Base-by-base conservation (phyloP, 768 basidiomycete species). In the Pholiota microspora region DNA sequence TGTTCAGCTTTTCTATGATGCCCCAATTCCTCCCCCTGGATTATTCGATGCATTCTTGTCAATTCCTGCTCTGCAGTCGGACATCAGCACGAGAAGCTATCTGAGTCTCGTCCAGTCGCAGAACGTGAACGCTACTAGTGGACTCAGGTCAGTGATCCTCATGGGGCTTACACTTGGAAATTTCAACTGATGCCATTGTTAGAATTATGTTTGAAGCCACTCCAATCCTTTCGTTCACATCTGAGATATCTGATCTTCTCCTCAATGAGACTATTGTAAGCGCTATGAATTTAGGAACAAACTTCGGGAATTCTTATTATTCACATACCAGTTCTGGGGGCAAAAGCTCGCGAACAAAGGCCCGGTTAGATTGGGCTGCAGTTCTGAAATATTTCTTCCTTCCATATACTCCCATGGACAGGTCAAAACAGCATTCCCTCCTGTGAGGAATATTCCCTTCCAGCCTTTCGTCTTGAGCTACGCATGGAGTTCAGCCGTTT, bases 1-100 rank as follows among this genome's bases (percentile, higher is more conserved):
- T 40, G 4, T 40, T 16, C 18, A 4, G 8, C 44, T 83, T 23
- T 86, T 84, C 64, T 84, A 85, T 57, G 77, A 85, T 59, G 76
- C 54, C 0, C 81, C 82, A 6, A 69, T 63, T 0, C 72, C 73
- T 5, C 79, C 77, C 0, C 36, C 58, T 0, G 77, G 76, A 0
- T 71, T 79, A 27, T 80, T 80, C 56, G 77, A 80, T 45, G 73
- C 74, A 9, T 77, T 78, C 64, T 49, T 78, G 10, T 67, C 67
- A 4, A 75, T 80, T 35, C 74, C 75, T 2, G 49, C 59, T n/a
- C 27, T 72, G 21, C 57, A 58, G 7, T 59, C 62, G 42, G 69
- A 74, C 46, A 59, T 77, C 2, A 53, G 45, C 12, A 75, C 74
- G 0, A 66, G 72, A 7, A 65, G 65, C 0, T 77, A 72, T 54